Conservation (phyloP, 2,329 filamentous ascomycete species). For the Amauroascus niger region DNA sequence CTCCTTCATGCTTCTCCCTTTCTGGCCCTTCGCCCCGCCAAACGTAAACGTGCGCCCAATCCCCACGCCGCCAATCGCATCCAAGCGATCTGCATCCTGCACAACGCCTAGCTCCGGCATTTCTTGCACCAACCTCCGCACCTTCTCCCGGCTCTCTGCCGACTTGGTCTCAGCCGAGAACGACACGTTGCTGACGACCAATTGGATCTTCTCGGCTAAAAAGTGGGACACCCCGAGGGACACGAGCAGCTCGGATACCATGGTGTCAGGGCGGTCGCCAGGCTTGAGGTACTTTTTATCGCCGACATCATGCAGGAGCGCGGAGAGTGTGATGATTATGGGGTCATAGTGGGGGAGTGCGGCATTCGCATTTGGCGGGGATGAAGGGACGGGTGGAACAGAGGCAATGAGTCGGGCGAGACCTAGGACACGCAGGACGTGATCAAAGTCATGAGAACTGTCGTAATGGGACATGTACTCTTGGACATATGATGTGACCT, state of each 20-base stretch:
- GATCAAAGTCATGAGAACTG: slow-evolving; percentile 53
- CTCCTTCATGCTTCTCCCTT: slow-evolving; percentile 43
- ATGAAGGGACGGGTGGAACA: not conserved
- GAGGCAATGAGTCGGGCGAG: slow-evolving; percentile 53
- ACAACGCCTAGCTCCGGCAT: slow-evolving; percentile 73
- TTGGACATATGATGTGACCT: slow-evolving; percentile 55
- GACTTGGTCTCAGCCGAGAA: slow-evolving; percentile 65
- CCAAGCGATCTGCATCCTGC: slow-evolving; percentile 83
- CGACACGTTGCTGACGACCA: slow-evolving; percentile 67
- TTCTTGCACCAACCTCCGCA: slow-evolving; percentile 48
- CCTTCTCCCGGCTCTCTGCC: slow-evolving; percentile 48
- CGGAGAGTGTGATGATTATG: slow-evolving; percentile 55
- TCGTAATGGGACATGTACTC: slow-evolving; percentile 55
- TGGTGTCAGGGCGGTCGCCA: slow-evolving; percentile 23
- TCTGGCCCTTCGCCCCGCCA: slow-evolving; percentile 50
- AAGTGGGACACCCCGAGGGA: slow-evolving; percentile 43
- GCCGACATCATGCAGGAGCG: slow-evolving; percentile 81
- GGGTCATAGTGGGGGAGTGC: slow-evolving; percentile 37
- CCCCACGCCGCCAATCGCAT: slow-evolving; percentile 79
- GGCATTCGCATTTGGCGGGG: not conserved
- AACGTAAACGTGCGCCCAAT: slow-evolving; percentile 70
- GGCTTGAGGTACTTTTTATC: slow-evolving; percentile 65
- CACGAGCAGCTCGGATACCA: slow-evolving; percentile 25
- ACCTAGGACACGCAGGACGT: slow-evolving; percentile 68
- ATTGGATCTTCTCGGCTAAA: slow-evolving; percentile 59